Conservation (phyloP, 2,329 filamentous ascomycete genomes). For the Calonectria montana region DNA sequence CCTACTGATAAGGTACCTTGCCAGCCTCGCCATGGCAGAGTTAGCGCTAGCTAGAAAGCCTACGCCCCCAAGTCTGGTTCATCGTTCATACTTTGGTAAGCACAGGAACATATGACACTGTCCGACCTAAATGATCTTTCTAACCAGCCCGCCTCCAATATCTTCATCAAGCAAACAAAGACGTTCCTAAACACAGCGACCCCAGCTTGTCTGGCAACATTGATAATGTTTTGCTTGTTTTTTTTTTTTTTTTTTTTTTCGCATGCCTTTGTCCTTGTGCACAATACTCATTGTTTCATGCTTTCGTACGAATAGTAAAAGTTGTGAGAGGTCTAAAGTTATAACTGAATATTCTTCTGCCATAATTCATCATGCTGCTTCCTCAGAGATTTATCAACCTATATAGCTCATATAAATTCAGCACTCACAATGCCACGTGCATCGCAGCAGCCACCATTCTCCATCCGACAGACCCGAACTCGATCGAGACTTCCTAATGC, state of each 20-base stretch:
- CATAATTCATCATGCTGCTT: background rate
- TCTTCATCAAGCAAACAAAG: background rate
- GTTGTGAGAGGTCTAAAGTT: background rate
- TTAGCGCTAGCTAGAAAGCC: background rate
- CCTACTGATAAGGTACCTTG: background rate
- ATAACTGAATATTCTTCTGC: background rate
- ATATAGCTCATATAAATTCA: background rate
- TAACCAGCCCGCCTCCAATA: too few species aligned
- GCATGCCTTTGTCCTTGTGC: background rate
- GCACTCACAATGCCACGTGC: background rate
- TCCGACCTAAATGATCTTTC: too few species aligned
- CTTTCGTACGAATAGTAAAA: background rate
- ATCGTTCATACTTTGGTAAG: too few species aligned
- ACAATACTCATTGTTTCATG: background rate
- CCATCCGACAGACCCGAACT: constrained; percentile 35
- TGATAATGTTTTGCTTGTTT: background rate
- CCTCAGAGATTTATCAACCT: background rate
- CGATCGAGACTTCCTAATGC: constrained; percentile 35
- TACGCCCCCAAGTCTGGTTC: too few species aligned
- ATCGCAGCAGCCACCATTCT: background rate
- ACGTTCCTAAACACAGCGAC: background rate
- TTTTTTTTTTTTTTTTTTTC: background rate
- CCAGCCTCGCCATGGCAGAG: background rate
- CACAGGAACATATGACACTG: too few species aligned
- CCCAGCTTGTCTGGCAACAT: background rate